Conservation (phyloP, 768 basidiomycete genomes). For the Guyanaporus albipodus region DNA sequence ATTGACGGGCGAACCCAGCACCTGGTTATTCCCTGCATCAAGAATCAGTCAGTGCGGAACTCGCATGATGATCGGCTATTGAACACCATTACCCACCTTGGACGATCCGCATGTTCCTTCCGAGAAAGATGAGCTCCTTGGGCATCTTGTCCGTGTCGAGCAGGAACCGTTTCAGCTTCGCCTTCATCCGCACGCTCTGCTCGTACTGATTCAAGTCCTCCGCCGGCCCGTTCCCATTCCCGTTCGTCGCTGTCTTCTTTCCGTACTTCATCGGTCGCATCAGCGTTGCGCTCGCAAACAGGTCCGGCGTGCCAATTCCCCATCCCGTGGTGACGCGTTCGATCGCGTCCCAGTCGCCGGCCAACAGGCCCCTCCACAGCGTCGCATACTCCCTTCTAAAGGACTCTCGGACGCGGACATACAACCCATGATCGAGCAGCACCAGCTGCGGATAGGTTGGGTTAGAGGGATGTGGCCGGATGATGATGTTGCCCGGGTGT, state of each 20-base stretch:
- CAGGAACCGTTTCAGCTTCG: slow-evolving; percentile 61
- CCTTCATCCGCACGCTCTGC: slow-evolving; percentile 63
- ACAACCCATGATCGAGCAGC: slow-evolving; percentile 89
- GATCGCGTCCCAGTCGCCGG: slow-evolving; percentile 51
- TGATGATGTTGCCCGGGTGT: slow-evolving; percentile 75
- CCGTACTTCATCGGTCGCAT: slow-evolving; percentile 54
- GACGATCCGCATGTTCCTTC: slow-evolving; percentile 63
- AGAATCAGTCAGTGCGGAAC: no score
- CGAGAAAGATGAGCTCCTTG: slow-evolving; percentile 69
- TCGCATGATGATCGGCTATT: no score
- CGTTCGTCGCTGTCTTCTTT: slow-evolving; percentile 4
- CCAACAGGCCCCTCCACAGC: slow-evolving; percentile 68
- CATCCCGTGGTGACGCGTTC: slow-evolving; percentile 51
- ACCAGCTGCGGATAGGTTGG: slow-evolving; percentile 55
- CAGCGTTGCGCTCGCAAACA: slow-evolving; percentile 70
- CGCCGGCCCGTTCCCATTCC: slow-evolving; percentile 8
- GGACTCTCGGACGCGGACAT: slow-evolving; percentile 62
- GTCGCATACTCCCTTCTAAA: slow-evolving; percentile 76
- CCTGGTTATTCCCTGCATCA: slow-evolving; percentile 67
- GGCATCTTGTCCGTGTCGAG: slow-evolving; percentile 76
- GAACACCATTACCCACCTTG: slow-evolving; percentile 30
- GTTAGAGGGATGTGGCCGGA: slow-evolving; percentile 42
- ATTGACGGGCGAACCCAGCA: slow-evolving; percentile 82
- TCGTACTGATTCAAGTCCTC: slow-evolving; percentile 59
- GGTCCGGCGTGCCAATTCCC: slow-evolving; percentile 68